A percentile compares a stretch with the other conserved stretches of the same genome.
phyloP scores from a whole-genome alignment of 2,329 filamentous ascomycete genomes.

The Ilyonectria sp. region DNA sequence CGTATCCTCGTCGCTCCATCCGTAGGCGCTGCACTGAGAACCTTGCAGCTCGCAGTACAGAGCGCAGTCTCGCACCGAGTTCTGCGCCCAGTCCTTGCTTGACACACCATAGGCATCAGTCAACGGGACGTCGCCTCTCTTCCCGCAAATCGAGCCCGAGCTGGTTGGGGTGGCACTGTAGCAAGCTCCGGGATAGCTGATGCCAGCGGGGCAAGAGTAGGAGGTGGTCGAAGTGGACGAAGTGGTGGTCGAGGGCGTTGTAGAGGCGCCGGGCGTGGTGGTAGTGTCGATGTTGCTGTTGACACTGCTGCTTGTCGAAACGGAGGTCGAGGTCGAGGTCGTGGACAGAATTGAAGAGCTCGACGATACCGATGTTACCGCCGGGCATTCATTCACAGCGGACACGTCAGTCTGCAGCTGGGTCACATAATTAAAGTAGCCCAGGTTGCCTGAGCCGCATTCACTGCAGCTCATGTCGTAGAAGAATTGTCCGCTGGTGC shows the following conservation, averaged over 20 bases:
- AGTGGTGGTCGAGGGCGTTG: neutral
- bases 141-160: slow-evolving; percentile 26
- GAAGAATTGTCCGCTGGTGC: slow-evolving; percentile 25
- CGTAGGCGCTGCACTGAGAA: slow-evolving; percentile 30
- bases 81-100: slow-evolving; percentile 9
- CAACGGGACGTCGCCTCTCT: slow-evolving; percentile 19
- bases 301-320: slow-evolving; percentile 8
- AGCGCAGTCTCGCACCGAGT: slow-evolving; percentile 35
- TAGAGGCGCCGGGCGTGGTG: neutral
- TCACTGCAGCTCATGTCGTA: slow-evolving; percentile 40
- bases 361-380: neutral
- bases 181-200: slow-evolving; percentile 32
- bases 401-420: slow-evolving; percentile 20
- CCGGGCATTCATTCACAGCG: slow-evolving; percentile 28
- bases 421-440: slow-evolving; percentile 42
- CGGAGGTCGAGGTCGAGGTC: neutral
- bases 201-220: slow-evolving; percentile 22
- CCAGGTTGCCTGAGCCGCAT: slow-evolving; percentile 32
- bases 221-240: slow-evolving; percentile 7
- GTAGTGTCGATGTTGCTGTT: slow-evolving; percentile 8
- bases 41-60: slow-evolving; percentile 32
- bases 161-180: slow-evolving; percentile 11
- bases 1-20: slow-evolving; percentile 15
- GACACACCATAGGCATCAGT: slow-evolving; percentile 20
- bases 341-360: neutral